These are phyloP conservation scores for Eucalyptus polybractea DNA, from an alignment of 345 rosid genomes.

Conservation along the genomic window DNA sequence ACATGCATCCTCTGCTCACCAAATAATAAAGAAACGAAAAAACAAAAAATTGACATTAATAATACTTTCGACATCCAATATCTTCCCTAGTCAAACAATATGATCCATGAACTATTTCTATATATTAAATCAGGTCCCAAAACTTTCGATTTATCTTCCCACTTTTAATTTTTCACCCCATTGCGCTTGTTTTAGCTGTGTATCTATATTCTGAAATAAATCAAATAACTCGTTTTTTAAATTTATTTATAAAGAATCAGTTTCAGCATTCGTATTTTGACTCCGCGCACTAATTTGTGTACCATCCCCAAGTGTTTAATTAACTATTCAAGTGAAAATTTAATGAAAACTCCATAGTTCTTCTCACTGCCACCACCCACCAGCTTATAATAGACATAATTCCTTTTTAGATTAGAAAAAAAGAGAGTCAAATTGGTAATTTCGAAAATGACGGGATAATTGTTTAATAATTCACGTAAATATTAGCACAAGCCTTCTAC, in stretches of 20 bases:
- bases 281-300: too few species aligned
- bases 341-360: not conserved
- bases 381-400: not conserved
- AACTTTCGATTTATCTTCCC: not conserved
- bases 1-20: conserved; percentile 36
- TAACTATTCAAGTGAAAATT: too few species aligned
- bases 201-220: not conserved
- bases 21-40: not conserved
- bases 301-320: too few species aligned
- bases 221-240: not conserved
- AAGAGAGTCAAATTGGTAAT: not conserved
- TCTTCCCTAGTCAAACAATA: not conserved
- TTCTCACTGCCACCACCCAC: not conserved
- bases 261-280: too few species aligned
- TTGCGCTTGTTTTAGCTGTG: not conserved
- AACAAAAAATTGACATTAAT: not conserved
- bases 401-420: too few species aligned
- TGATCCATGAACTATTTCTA: not conserved
- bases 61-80: not conserved
- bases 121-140: not conserved
- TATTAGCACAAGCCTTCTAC: not conserved
- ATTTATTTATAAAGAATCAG: too few species aligned
- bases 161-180: not conserved
- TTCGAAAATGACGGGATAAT: not conserved
- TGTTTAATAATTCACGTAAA: too few species aligned